Evolutionary conservation across 2,329 filamentous ascomycete genomes (phyloP), one percentile per base, ranked within the genome.

Genomic region (Penicillium capsulatum): DNA sequence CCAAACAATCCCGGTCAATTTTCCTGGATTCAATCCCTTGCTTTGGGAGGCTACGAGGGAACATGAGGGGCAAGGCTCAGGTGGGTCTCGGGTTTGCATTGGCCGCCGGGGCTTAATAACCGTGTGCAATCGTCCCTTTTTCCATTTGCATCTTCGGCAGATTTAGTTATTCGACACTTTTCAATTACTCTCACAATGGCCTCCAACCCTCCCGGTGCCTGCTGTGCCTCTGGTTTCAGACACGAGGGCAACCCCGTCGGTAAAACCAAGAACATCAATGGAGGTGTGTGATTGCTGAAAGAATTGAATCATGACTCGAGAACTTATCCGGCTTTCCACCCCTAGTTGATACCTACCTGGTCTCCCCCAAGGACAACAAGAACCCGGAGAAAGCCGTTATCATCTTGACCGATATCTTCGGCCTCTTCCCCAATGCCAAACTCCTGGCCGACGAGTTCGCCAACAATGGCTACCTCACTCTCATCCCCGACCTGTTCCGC

Each of bases 371-470:
- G 44, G 63, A 70, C 51, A 73, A 72, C 53, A 65, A 66, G 54
- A 75, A 43, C 36, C 51, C 73, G 15, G 68, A 75, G 19, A 73
- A 73, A 39, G 77, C 76, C 36, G 66, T 82, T 50, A 44, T 83
- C 33, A 69, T 80, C 50, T 56, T 79, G 38, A 70, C 73, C 44
- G 80, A 83, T 51, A 70, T 80, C 47, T 73, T 80, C 45, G 79
- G 79, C 48, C 70, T 79, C 50, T 77, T 74, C 60, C 63, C 65
- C 61, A 81, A 84, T 64, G 67, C 70, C 57, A 65, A 82, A 64
- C 69, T 84, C 47, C 76, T 88, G 54, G 84, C 84, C 44, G 86
- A 90, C 69, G 78, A 85, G 56, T 84, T 76, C 61, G 86, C 86
- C 41, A 77, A 78, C 49, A 83, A 84, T 60, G 85, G 83, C 52